Conservation (phyloP, 2,329 filamentous ascomycete genomes). For the Fusarium compactum region DNA sequence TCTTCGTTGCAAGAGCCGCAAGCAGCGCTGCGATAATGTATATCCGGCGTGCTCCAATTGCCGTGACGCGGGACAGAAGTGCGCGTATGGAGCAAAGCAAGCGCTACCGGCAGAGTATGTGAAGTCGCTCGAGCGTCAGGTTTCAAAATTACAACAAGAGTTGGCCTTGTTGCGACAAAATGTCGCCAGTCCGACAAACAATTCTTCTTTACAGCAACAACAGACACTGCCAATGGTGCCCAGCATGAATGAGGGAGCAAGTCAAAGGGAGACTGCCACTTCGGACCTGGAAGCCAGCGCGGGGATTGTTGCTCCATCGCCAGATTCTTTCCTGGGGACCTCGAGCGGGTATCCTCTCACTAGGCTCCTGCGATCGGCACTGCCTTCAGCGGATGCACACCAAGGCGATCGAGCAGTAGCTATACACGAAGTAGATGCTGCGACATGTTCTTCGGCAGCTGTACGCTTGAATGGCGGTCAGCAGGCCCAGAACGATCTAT, state of each 20-base stretch:
- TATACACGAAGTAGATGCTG: neutral
- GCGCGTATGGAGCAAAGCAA: slow-evolving; percentile 8
- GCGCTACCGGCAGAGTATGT: slow-evolving; percentile 3
- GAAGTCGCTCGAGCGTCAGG: neutral
- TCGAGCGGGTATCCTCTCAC: slow-evolving; percentile 14
- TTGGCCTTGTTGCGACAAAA: neutral
- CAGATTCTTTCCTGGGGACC: neutral
- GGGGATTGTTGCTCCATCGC: slow-evolving; percentile 3
- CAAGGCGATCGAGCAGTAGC: neutral
- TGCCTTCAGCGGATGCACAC: neutral
- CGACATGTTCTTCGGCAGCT: neutral
- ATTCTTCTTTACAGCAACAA: neutral
- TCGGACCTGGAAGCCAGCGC: slow-evolving; percentile 13
- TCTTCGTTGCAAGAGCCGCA: slow-evolving; percentile 5
- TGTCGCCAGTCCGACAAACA: neutral
- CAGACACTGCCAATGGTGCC: neutral
- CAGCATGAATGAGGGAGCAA: neutral
- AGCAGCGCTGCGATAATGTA: slow-evolving; percentile 8
- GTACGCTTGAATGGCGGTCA: neutral
- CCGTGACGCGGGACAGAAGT: neutral
- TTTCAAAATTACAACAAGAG: neutral
- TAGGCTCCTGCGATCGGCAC: neutral
- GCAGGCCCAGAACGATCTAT: rapidly evolving
- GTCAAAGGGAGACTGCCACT: neutral
- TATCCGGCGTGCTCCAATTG: slow-evolving; percentile 11